A percentile compares a stretch with the other conserved stretches of the same genome.
These are phyloP conservation scores for Medicago arabica DNA, from an alignment of 306 rosid species.

Conservation along the genomic window DNA sequence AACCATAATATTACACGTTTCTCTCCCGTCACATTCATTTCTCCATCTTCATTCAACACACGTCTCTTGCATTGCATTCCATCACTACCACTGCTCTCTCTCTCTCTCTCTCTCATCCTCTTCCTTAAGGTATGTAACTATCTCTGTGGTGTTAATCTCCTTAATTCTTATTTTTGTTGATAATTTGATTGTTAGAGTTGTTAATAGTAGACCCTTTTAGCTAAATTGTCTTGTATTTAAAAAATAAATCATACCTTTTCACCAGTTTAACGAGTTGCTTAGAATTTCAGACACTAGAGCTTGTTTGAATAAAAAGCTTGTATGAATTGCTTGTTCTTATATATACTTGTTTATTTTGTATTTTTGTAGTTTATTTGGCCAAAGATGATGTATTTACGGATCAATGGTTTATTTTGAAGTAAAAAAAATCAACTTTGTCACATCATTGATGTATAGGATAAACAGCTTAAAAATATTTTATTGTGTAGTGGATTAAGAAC, in stretches of 20 bases:
- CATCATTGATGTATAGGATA: not conserved
- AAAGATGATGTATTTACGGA: not conserved
- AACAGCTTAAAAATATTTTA: not conserved
- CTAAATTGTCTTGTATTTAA: not conserved
- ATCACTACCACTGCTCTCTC: too few relatives aligned
- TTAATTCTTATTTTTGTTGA: not conserved
- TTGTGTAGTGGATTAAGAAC: too few relatives aligned
- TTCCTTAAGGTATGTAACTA: not conserved
- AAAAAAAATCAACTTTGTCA: not conserved
- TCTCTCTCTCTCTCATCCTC: not conserved
- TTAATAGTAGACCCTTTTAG: constrained; percentile 23
- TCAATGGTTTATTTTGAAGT: not conserved
- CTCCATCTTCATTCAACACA: not conserved
- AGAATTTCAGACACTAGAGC: not conserved
- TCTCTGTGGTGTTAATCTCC: not conserved
- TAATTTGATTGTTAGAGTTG: constrained; percentile 19
- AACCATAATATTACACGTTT: not conserved
- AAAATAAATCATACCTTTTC: not conserved
- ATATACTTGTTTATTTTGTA: not conserved
- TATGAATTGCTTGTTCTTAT: not conserved
- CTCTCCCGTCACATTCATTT: not conserved
- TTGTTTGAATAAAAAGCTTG: constrained; percentile 2
- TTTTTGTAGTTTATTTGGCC: not conserved
- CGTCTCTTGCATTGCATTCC: not conserved
- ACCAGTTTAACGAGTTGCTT: constrained; percentile 5